These are phyloP conservation scores for Rhodofomes roseus DNA, from an alignment of 1,284 basidiomycete species.

Conservation along the genomic window DNA sequence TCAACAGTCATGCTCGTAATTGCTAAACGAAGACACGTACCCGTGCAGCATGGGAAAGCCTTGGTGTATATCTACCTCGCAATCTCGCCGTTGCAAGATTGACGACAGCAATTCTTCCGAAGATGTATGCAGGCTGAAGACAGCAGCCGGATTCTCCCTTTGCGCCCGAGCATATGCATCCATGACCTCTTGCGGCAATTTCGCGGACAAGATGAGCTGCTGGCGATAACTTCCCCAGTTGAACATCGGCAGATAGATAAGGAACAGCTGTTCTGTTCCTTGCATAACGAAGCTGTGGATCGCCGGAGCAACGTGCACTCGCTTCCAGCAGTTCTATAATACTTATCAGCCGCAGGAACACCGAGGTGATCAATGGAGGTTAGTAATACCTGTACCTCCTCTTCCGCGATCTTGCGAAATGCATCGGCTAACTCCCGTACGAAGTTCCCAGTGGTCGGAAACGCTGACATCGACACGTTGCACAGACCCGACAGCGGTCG, in stretches of 20 bases:
- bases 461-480: slow-evolving; percentile 44
- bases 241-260: slow-evolving; percentile 37
- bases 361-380: neutral
- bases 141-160: slow-evolving; percentile 10
- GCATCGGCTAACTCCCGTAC: slow-evolving; percentile 28
- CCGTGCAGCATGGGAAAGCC: slow-evolving; percentile 1
- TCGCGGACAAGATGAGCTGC: slow-evolving; percentile 36
- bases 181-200: slow-evolving; percentile 21
- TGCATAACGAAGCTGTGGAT: slow-evolving; percentile 39
- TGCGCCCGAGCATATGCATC: slow-evolving; percentile 20
- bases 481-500: slow-evolving; percentile 35
- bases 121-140: slow-evolving; percentile 9
- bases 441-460: slow-evolving; percentile 33
- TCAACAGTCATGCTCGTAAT: neutral
- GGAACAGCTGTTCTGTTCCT: slow-evolving; percentile 32
- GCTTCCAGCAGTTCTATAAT: slow-evolving; percentile 17
- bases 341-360: slow-evolving; percentile 1
- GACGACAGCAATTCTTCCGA: neutral
- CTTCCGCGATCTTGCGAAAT: slow-evolving; percentile 32
- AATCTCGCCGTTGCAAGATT: neutral
- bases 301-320: slow-evolving; percentile 30
- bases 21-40: neutral
- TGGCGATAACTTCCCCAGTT: slow-evolving; percentile 35
- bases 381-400: slow-evolving; percentile 31
- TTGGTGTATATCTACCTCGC: slow-evolving; percentile 2